These are phyloP conservation scores for Escallonia herrerae DNA, from an alignment of 129 eudicot species.

Conservation along the genomic window DNA sequence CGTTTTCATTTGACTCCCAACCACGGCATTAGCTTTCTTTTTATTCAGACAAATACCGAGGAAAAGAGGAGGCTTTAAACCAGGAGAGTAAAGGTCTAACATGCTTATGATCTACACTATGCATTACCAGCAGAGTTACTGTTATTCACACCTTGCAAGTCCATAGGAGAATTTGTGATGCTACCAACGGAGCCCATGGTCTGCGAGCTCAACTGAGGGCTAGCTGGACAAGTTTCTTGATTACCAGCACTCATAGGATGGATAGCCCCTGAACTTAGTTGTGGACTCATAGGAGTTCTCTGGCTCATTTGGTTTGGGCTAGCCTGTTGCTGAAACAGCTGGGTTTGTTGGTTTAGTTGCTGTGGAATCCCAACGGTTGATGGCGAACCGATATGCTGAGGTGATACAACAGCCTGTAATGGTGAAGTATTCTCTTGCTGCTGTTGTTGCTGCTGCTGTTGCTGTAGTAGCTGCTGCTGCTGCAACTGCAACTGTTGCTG, in stretches of 20 bases:
- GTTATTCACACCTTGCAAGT: conserved; percentile 79
- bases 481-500: conserved; percentile 38
- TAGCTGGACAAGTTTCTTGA: conserved; percentile 79
- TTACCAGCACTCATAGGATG: conserved; percentile 65
- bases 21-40: neutral
- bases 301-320: conserved; percentile 78
- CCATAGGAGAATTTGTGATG: conserved; percentile 83
- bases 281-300: conserved; percentile 97
- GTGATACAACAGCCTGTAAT: conserved; percentile 63
- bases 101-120: neutral
- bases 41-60: neutral
- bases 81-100: neutral
- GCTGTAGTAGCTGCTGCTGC: conserved; percentile 26
- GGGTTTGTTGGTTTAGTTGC: conserved; percentile 36
- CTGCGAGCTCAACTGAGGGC: conserved; percentile 96
- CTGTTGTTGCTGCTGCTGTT: conserved; percentile 29
- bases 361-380: conserved; percentile 53
- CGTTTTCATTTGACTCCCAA: too few relatives aligned
- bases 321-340: conserved; percentile 36
- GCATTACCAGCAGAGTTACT: conserved; percentile 39
- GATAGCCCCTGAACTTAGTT: conserved; percentile 78
- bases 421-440: conserved; percentile 71
- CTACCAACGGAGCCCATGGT: conserved; percentile 87
- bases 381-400: conserved; percentile 78
- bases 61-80: neutral